Base-by-base conservation (phyloP, 1,284 basidiomycete genomes). In the Marasmius sp. region DNA sequence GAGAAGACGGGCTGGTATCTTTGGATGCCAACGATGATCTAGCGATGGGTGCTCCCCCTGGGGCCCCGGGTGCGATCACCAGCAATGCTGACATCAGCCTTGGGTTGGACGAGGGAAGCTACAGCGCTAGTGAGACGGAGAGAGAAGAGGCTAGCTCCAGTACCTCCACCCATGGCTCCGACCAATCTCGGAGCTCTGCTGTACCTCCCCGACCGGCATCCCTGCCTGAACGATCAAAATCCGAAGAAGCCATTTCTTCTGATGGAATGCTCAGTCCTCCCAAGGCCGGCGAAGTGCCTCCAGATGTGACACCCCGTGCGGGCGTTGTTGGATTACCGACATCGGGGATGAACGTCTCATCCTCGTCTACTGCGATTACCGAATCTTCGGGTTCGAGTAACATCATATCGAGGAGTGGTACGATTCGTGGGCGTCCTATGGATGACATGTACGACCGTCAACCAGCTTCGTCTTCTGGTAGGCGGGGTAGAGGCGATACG, bases 11-110 rank as follows among this genome's bases (percentile, higher is more conserved):
- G 12, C 69, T 70, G 1, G 76, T 73, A 12, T 72, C 71, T n/a
- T 78, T 76, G 16, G 71, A 72, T 22, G 79, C 73, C 49, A 85
- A 93, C 68, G 91, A 93, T 64, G 91, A 93, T 71, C 88, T 93
- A 65, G 91, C 91, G 10, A 92, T 93, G 90, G 91, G 91, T 58
- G 91, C 91, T 0, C 91, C 91, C 9, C 91, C 91, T 9, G 91
- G 91, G 41, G 91, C 91, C 1, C 91, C 91, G 2, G 91, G 91
- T 54, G 91, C 91, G 0, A 75, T 67, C 5, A 59, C 59, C 22
- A 61, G 53, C 33, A 57, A 57, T 49, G 59, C 59, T 12, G 62
- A 58, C 39, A 60, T 61, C 27, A 54, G 59, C 33, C 36, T 62
- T 27, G 60, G 56, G 18, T 58, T 64, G 12, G 65, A 52, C n/a